These are phyloP conservation scores for Hemileccinum impolitum DNA, from an alignment of 768 basidiomycete genomes.

Conservation along the genomic window DNA sequence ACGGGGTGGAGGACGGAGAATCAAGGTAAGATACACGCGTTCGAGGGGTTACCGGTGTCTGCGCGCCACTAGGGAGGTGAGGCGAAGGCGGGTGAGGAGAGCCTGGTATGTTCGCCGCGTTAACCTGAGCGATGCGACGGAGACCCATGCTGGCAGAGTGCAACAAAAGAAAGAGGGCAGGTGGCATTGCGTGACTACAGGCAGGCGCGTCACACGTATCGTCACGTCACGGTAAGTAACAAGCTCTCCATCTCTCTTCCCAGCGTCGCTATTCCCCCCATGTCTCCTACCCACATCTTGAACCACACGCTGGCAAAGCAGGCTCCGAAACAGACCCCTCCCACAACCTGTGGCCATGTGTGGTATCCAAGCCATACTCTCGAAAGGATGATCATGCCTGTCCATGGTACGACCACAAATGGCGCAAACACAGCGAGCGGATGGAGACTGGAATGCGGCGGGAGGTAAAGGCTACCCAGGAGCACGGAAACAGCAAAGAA, in stretches of 20 bases:
- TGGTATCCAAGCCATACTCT: constrained; percentile 77
- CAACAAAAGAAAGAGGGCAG: constrained; percentile 3
- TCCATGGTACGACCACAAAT: constrained; percentile 54
- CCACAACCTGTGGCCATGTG: constrained; percentile 64
- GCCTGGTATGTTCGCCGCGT: constrained; percentile 37
- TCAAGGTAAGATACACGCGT: constrained; percentile 51
- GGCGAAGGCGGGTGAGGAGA: constrained; percentile 42
- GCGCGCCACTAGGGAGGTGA: constrained; percentile 27
- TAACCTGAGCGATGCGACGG: constrained; percentile 53
- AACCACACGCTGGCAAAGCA: constrained; percentile 56
- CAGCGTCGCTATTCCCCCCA: constrained; percentile 18
- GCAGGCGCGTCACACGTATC: constrained; percentile 22
- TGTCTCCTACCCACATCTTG: constrained; percentile 44
- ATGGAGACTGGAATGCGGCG: constrained; percentile 55
- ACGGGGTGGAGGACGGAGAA: constrained; percentile 64
- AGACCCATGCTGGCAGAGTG: constrained; percentile 41
- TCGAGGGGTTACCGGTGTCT: constrained; percentile 45
- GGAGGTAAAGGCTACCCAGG: constrained; percentile 55
- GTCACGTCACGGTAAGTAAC: constrained; percentile 25
- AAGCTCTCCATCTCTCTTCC: constrained; percentile 13
- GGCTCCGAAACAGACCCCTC: constrained; percentile 54
- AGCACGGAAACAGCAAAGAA: constrained; percentile 61
- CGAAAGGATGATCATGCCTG: constrained; percentile 54
- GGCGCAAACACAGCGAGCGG: constrained; percentile 32
- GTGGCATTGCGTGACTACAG: constrained; percentile 15